phyloP scores from a whole-genome alignment of 2,329 filamentous ascomycete species.

The Alternaria rosae region DNA sequence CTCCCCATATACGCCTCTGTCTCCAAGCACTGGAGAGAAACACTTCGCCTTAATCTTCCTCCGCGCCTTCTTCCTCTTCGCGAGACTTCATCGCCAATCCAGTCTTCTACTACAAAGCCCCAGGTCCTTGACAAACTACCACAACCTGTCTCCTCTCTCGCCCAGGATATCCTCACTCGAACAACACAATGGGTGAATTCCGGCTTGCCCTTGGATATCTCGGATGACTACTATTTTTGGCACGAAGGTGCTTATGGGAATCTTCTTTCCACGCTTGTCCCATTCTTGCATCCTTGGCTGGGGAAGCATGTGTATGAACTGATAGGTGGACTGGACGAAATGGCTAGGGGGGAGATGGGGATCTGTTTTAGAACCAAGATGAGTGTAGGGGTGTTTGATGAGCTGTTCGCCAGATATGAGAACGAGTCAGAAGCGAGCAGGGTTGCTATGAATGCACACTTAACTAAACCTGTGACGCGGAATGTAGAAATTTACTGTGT shows the following conservation, averaged over 20 bases:
- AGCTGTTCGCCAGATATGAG: neutral
- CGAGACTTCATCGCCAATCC: neutral
- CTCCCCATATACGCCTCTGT: constrained; percentile 7
- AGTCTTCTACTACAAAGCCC: neutral
- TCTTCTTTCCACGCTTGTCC: constrained; percentile 7
- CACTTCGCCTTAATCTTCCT: constrained; percentile 16
- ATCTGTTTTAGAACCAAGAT: constrained; percentile 2
- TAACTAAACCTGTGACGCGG: neutral
- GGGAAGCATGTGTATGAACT: neutral
- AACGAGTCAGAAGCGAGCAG: neutral
- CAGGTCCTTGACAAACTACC: neutral
- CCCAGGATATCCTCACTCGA: neutral
- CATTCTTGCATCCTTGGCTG: constrained; percentile 16
- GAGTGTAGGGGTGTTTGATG: neutral
- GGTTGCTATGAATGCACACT: neutral
- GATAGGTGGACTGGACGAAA: constrained; percentile 1
- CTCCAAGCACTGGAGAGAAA: constrained; percentile 10
- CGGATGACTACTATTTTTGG: constrained; percentile 23
- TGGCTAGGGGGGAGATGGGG: constrained; percentile 6
- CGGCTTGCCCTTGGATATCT: neutral
- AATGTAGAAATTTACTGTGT: constrained; percentile 9
- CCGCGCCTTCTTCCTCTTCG: constrained; percentile 15
- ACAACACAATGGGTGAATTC: neutral
- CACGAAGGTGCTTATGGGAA: constrained; percentile 8
- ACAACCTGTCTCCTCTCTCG: neutral